Percentiles rank a stretch among this genome's conserved stretches.
These are phyloP conservation scores for Coniochaeta hoffmannii DNA, from an alignment of 2,329 filamentous ascomycete genomes.

Conservation along the genomic window DNA sequence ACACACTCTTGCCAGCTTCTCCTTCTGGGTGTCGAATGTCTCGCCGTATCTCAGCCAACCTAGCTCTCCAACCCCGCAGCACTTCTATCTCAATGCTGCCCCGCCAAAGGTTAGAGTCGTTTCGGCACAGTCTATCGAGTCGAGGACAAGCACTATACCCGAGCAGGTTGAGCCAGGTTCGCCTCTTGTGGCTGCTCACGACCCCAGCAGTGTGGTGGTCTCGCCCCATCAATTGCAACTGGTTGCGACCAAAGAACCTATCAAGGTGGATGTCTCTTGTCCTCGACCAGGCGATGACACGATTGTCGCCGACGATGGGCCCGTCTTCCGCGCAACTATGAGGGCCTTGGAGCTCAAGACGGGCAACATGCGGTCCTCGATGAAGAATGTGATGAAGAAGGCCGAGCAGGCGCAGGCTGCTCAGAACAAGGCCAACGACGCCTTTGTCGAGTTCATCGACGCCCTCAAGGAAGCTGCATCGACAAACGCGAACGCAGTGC, in stretches of 20 bases:
- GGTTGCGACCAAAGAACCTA: slow-evolving; percentile 34
- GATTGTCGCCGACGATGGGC: slow-evolving; percentile 81
- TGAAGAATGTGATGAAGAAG: slow-evolving; percentile 92
- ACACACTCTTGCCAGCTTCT: slow-evolving; percentile 84
- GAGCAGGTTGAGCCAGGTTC: slow-evolving; percentile 59
- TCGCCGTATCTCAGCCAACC: slow-evolving; percentile 44
- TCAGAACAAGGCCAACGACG: slow-evolving; percentile 78
- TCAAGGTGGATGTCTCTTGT: slow-evolving; percentile 83
- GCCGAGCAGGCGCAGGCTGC: slow-evolving; percentile 82
- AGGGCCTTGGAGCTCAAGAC: slow-evolving; percentile 96
- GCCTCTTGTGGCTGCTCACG: slow-evolving; percentile 33
- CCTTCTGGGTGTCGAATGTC: slow-evolving; percentile 80
- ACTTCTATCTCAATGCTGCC: slow-evolving; percentile 53
- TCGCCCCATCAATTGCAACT: slow-evolving; percentile 16
- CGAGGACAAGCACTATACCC: slow-evolving; percentile 65
- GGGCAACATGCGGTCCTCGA: slow-evolving; percentile 82
- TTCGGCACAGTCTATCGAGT: slow-evolving; percentile 82
- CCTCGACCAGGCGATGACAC: slow-evolving; percentile 81
- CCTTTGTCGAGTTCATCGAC: slow-evolving; percentile 74
- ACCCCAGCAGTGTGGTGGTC: slow-evolving; percentile 20
- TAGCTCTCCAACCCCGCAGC: slow-evolving; percentile 55
- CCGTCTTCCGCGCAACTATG: slow-evolving; percentile 92
- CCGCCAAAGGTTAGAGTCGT: slow-evolving; percentile 74
- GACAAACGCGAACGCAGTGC: slow-evolving; percentile 93
- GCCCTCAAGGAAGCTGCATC: slow-evolving; percentile 79